Conservation (phyloP, 805 yeast genomes). For the Yueomyces sp. region DNA sequence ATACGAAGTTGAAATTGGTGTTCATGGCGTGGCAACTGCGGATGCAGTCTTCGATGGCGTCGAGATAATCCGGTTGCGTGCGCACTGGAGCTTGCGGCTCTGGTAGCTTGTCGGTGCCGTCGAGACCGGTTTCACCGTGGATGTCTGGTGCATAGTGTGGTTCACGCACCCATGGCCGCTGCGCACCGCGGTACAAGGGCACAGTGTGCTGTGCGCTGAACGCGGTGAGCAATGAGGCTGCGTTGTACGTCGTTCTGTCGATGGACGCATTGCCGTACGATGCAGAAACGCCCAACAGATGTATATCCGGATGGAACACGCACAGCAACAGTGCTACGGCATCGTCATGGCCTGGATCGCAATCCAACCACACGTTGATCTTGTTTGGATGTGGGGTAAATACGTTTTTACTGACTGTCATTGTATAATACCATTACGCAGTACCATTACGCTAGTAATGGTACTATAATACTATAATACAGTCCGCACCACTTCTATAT, state of each 20-base stretch:
- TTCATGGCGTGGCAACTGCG: constrained; percentile 19
- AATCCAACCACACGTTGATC: constrained; percentile 76
- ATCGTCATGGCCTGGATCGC: constrained; percentile 91
- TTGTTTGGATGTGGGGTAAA: not conserved
- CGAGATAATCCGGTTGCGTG: constrained; percentile 17
- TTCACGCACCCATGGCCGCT: constrained; percentile 38
- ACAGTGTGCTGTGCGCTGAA: constrained; percentile 29
- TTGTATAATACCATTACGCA: too few relatives aligned
- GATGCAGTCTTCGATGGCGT: constrained; percentile 32
- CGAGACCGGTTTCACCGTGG: constrained; percentile 67
- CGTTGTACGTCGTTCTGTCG: constrained; percentile 52
- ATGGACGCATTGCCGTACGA: constrained; percentile 62
- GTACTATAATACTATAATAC: not conserved
- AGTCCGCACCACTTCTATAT: not conserved
- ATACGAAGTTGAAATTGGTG: constrained; percentile 45
- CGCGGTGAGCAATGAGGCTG: constrained; percentile 53
- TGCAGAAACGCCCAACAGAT: constrained; percentile 57
- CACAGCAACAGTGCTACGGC: constrained; percentile 61
- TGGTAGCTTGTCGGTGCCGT: constrained; percentile 56
- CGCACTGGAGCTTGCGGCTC: constrained; percentile 24
- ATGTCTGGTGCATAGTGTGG: constrained; percentile 43
- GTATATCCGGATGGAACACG: constrained; percentile 42
- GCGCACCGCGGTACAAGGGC: constrained; percentile 57
- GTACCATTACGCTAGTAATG: too few relatives aligned
- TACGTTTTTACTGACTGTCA: too few relatives aligned